Percentiles rank a stretch among this genome's conserved stretches.
These are phyloP conservation scores for Sonneratia alba DNA, from an alignment of 345 rosid genomes.

Conservation along the genomic window DNA sequence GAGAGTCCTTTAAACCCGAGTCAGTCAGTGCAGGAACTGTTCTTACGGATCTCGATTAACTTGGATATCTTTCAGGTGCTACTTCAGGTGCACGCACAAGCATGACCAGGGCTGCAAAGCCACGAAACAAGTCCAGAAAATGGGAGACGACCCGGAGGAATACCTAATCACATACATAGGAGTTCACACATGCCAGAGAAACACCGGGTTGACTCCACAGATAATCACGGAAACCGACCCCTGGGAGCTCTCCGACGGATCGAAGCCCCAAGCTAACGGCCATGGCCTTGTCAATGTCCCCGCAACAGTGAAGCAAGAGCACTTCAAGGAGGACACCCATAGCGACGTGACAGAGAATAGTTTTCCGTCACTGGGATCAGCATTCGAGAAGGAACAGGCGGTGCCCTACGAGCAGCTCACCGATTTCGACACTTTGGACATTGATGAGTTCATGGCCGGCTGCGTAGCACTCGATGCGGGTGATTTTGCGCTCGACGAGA, in stretches of 20 bases:
- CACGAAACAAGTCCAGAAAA: constrained; percentile 74
- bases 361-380: not conserved
- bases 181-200: constrained; percentile 46
- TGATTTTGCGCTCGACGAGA: not conserved
- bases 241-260: constrained; percentile 6
- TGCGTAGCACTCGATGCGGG: not conserved
- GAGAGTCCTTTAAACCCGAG: too few species aligned
- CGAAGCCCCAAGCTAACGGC: not conserved
- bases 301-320: not conserved
- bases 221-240: constrained; percentile 16
- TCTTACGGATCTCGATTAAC: not conserved
- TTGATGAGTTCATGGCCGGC: constrained; percentile 3
- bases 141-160: constrained; percentile 31
- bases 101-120: constrained; percentile 59
- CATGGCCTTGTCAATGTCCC: not conserved
- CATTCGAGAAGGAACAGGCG: not conserved
- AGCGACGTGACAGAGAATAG: constrained; percentile 12
- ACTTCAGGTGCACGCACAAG: constrained; percentile 79
- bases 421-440: not conserved
- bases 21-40: not conserved
- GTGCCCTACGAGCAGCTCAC: not conserved
- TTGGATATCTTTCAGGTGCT: constrained; percentile 39
- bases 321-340: constrained; percentile 1
- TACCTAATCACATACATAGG: constrained; percentile 49
- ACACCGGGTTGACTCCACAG: constrained; percentile 8